These are phyloP conservation scores for Lyophyllum semitale DNA, from an alignment of 768 basidiomycete genomes.

Conservation along the genomic window DNA sequence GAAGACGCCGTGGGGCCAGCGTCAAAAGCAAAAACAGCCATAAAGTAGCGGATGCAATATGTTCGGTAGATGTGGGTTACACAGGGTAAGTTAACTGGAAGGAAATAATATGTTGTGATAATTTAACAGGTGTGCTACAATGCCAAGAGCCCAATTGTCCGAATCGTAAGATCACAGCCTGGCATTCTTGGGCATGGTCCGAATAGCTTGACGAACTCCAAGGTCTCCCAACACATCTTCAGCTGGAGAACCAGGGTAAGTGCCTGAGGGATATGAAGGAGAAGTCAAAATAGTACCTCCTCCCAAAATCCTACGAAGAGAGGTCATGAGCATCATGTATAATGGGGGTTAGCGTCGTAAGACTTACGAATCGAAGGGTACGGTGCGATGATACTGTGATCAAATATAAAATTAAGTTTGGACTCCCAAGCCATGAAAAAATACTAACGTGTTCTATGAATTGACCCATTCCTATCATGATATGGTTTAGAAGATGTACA, in stretches of 20 bases:
- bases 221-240: constrained; percentile 83
- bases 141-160: neutral
- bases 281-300: constrained; percentile 43
- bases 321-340: neutral
- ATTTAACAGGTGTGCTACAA: neutral
- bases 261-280: neutral
- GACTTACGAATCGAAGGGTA: constrained; percentile 63
- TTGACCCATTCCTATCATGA: constrained; percentile 53
- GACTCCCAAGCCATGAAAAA: neutral
- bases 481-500: constrained; percentile 6
- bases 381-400: constrained; percentile 60
- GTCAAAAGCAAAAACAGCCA: constrained; percentile 17
- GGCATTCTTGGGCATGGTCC: constrained; percentile 71
- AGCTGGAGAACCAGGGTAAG: constrained; percentile 35
- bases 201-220: constrained; percentile 80
- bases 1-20: constrained; percentile 23
- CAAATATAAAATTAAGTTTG: constrained; percentile 22
- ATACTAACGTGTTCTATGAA: constrained; percentile 65
- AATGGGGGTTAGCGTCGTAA: neutral
- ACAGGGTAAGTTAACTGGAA: constrained; percentile 1
- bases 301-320: constrained; percentile 53
- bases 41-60: constrained; percentile 2
- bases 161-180: constrained; percentile 45
- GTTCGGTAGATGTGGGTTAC: neutral
- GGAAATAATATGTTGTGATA: neutral